Conservation (phyloP, 208 protist species). For the Leishmania braziliensis region DNA sequence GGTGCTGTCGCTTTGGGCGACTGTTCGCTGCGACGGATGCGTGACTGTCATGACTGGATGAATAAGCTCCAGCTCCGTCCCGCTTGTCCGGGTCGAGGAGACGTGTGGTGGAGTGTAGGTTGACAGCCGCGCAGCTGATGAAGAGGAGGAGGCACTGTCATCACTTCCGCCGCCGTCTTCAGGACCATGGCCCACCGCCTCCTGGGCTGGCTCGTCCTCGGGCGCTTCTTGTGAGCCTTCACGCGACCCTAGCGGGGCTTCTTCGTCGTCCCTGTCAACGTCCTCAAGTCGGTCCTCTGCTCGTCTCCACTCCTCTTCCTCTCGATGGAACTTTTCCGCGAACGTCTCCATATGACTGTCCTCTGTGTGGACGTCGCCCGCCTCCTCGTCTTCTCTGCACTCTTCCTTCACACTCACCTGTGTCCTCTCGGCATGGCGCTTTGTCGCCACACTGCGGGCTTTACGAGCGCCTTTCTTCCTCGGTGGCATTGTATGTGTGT, state of each 20-base stretch:
- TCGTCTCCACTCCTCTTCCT: background rate
- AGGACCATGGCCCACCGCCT: background rate
- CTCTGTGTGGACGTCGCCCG: background rate
- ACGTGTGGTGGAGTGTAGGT: background rate
- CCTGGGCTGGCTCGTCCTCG: background rate
- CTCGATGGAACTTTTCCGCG: background rate
- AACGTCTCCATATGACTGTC: background rate
- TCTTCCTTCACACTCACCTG: background rate
- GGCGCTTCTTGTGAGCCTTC: background rate
- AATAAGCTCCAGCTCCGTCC: slow-evolving; percentile 28
- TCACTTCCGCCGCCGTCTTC: background rate
- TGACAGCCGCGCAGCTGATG: slow-evolving; percentile 12
- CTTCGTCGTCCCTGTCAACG: background rate
- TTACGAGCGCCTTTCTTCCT: background rate
- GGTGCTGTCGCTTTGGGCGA: background rate
- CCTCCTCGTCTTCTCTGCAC: slow-evolving; percentile 2
- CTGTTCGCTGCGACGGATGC: background rate
- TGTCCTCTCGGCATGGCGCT: background rate
- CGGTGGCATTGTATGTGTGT: background rate
- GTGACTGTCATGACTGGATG: background rate
- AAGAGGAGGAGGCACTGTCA: slow-evolving; percentile 8
- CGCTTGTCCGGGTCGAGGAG: slow-evolving; percentile 27
- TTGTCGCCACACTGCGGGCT: background rate
- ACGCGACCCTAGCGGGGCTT: background rate
- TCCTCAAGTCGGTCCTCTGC: background rate